Evolutionary conservation across 495 filamentous ascomycete genomes (phyloP).

Genomic region (Penicillium coprophilum): DNA sequence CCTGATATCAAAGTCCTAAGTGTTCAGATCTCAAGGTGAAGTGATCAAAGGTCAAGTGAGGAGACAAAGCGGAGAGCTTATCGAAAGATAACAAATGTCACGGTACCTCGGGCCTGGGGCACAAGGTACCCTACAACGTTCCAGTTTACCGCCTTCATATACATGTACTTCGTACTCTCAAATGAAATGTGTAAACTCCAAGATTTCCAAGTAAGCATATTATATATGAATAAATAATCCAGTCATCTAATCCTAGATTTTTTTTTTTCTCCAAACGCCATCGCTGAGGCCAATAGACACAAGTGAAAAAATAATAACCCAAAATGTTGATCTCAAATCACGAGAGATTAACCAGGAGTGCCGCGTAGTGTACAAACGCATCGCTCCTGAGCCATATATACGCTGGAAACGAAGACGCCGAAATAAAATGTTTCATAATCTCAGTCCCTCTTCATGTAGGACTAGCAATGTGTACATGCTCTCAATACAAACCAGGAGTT

Average conservation of each 20-base stretch:
- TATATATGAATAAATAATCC: not conserved
- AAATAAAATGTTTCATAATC: conserved; percentile 16
- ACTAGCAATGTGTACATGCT: conserved; percentile 14
- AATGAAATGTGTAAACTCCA: not conserved
- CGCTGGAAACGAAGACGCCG: conserved; percentile 20
- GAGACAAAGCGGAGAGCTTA: conserved; percentile 19
- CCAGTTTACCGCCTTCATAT: no score
- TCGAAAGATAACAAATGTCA: conserved; percentile 15
- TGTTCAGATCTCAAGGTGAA: conserved; percentile 2
- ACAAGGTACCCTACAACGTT: no score
- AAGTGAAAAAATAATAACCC: conserved; percentile 14
- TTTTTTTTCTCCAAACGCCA: conserved; percentile 38
- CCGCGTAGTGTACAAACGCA: conserved; percentile 31
- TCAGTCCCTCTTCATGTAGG: conserved; percentile 24
- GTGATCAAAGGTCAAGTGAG: conserved; percentile 5
- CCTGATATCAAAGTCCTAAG: not conserved
- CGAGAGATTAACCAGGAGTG: conserved; percentile 17
- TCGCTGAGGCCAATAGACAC: conserved; percentile 33
- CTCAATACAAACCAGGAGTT: conserved; percentile 6
- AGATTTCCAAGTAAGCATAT: not conserved
- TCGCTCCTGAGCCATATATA: conserved; percentile 26
- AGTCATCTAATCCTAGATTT: conserved; percentile 11
- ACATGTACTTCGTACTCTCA: not conserved
- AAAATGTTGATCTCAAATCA: not conserved
- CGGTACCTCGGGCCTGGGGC: conserved; percentile 3